Evolutionary conservation across 2,329 filamentous ascomycete genomes (phyloP).

Genomic region (Microdochium nivale): DNA sequence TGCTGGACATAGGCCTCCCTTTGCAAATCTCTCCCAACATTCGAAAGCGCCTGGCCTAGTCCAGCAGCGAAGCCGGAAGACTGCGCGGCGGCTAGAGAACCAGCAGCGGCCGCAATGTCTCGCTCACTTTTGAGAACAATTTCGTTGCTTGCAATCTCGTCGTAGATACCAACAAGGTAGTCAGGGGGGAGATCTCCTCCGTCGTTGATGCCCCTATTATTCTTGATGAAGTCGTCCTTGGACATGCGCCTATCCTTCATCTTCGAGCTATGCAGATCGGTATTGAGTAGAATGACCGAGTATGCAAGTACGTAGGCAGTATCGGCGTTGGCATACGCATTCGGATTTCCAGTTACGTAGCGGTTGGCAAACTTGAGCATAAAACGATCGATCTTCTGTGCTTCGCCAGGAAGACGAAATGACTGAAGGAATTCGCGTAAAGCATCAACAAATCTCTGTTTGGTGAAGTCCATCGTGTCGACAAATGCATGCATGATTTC

Average conservation of each 20-base stretch:
- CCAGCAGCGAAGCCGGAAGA: conserved; percentile 62
- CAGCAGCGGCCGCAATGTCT: conserved; percentile 76
- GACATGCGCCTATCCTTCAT: conserved; percentile 73
- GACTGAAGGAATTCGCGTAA: conserved; percentile 86
- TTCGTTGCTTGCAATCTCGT: conserved; percentile 85
- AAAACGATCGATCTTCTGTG: conserved; percentile 98
- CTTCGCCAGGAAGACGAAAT: conserved; percentile 90
- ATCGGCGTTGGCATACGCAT: conserved; percentile 95
- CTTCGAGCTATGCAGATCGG: conserved; percentile 87
- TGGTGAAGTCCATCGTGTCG: conserved; percentile 86
- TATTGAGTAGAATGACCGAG: conserved; percentile 94
- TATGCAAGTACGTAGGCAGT: conserved; percentile 95
- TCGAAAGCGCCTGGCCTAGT: conserved; percentile 82
- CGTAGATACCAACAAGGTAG: conserved; percentile 80
- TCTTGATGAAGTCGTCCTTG: conserved; percentile 96
- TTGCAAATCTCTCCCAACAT: conserved; percentile 84
- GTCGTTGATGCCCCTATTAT: conserved; percentile 97
- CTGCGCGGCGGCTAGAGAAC: conserved; percentile 43
- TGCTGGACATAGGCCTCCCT: conserved; percentile 90
- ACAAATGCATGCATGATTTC: conserved; percentile 99
- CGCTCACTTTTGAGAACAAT: conserved; percentile 92
- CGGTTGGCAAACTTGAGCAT: conserved; percentile 98
- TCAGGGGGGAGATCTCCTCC: conserved; percentile 88
- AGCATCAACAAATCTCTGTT: conserved; percentile 86
- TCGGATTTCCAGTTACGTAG: conserved; percentile 90